Percentiles rank a stretch among this genome's conserved stretches.
phyloP scores from a whole-genome alignment of 805 yeast genomes.

The Saccharomycopsis olivae region DNA sequence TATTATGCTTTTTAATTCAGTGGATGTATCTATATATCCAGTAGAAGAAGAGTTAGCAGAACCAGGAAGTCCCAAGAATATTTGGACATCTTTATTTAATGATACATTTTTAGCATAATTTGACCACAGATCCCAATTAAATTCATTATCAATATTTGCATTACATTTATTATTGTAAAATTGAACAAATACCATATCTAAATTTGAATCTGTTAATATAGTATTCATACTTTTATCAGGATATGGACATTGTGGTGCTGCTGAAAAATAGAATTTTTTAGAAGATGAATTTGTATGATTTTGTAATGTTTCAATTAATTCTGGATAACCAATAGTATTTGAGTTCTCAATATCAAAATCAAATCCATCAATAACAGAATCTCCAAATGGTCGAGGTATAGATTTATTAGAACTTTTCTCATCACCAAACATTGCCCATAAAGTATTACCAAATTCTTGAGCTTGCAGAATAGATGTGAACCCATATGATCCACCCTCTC shows the following conservation, averaged over 20 bases:
- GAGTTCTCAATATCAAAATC: slow-evolving; percentile 81
- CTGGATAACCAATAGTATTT: slow-evolving; percentile 49
- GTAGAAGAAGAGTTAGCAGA: slow-evolving; percentile 44
- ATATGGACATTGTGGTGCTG: slow-evolving; percentile 88
- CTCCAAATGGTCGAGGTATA: slow-evolving; percentile 37
- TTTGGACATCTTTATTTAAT: slow-evolving; percentile 57
- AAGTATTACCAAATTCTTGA: slow-evolving; percentile 37
- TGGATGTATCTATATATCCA: slow-evolving; percentile 41
- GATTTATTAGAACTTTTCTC: slow-evolving; percentile 19
- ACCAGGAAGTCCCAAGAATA: slow-evolving; percentile 72
- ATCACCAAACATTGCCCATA: slow-evolving; percentile 46
- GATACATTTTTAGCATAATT: slow-evolving; percentile 45
- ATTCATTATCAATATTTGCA: slow-evolving; percentile 42
- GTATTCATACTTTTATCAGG: slow-evolving; percentile 68
- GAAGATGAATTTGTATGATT: slow-evolving; percentile 22
- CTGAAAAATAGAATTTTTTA: slow-evolving; percentile 66
- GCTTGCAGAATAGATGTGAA: slow-evolving; percentile 41
- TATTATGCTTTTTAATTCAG: slow-evolving; percentile 12
- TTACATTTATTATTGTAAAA: slow-evolving; percentile 82
- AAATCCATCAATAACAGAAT: slow-evolving; percentile 63
- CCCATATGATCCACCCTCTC: slow-evolving; percentile 46
- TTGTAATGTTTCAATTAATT: slow-evolving; percentile 35
- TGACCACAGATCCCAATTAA: slow-evolving; percentile 69
- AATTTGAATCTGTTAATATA: slow-evolving; percentile 42
- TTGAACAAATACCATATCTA: slow-evolving; percentile 80